Base-by-base conservation (phyloP, 305 asterid species). In the Plantago coronopus region DNA sequence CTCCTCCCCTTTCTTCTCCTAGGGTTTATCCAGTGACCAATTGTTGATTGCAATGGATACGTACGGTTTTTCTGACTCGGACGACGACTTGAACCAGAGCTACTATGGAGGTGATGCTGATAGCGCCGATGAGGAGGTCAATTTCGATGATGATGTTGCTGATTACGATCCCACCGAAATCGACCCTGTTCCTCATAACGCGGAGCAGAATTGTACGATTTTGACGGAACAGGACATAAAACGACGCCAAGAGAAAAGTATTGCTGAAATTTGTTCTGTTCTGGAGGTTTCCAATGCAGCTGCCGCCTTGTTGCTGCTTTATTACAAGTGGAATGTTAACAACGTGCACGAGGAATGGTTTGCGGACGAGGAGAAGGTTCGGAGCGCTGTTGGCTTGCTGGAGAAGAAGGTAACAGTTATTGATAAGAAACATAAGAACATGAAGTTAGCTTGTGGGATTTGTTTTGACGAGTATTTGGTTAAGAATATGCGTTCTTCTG, bases 291-390 rank as follows among this genome's bases (percentile, higher is more conserved):
- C 90, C 56, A 81, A 85, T 70, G 95, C 76, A 66, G 78, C 83
- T 37, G 95, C 97, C 42, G 87, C 91, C 79, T 74, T 85, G 56
- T 75, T 90, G 34, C 78, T 90, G 80, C 90, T 85, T 46, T 80
- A 78, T 51, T 85, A 79, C 74, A 87, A 85, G 73, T 90, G 97
- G 97, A 85, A 82, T 72, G 95, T 83, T 65, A 91, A 71, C 74
- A 74, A 76, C 62, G 97, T 91, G 66, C 94, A 91, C 20, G 97
- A 91, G 57, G 84, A 76, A 68, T 91, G 97, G 97, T 91, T 91
- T 75, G 82, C 91, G 19, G 83, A 85, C 43, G 97, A 91, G 72
- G 95, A 86, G 61, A 74, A 73, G 48, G 96, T 88, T 37, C 95
- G 96, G 40, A 78, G 69, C 69, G 82, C 89, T 76, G 95, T 83